Base-by-base conservation (phyloP, 257 asterid genomes). In the Solanum bulbocastanum region DNA sequence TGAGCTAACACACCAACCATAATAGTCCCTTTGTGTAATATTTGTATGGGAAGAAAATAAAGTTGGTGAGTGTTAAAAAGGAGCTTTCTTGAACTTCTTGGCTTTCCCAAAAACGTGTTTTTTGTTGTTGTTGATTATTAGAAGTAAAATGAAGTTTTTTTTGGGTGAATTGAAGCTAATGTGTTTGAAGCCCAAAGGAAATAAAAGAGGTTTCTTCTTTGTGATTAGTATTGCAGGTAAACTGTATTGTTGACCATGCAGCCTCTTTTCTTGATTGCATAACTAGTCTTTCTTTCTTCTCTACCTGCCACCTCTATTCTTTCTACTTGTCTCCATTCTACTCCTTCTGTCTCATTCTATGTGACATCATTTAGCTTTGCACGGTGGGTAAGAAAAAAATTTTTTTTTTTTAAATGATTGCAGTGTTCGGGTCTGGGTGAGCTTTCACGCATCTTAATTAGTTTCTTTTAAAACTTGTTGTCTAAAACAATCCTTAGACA, bases 1-100 rank as follows among this genome's bases (percentile, higher is more conserved):
- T 93, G 98, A 94, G 90, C 98, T 93, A 92, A 95, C 97, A 74
- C 92, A 93, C 93, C 97, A 92, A 94, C 91, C 89, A 90, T 83
- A 88, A 69, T 73, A 36, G 52, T 87, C 73, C 74, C 56, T 10
- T 37, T 90, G 56, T 86, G 90, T 87, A 90, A 88, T 89, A 86
- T 88, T 62, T 90, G 91, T 93, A 91, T 89, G 91, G 92, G 37
- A n/a, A 20, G 44, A 68, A 68, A 90, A 92, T 88, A 81, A 33
- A 74, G 33, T 37, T 37, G 7, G 5, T 10, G 87, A 86, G 84
- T 69, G 85, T 81, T 82, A 0, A 82, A 82, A 49, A 82, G 69
- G 69, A 20, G 86, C 1, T 82, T 46, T 49, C 69, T 82, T 82
- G 85, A 32, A 82, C 69, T 81, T 81, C 20, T 46, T 81, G 68